These are phyloP conservation scores for Thozetella sp. DNA, from an alignment of 495 filamentous ascomycete species.

Conservation along the genomic window DNA sequence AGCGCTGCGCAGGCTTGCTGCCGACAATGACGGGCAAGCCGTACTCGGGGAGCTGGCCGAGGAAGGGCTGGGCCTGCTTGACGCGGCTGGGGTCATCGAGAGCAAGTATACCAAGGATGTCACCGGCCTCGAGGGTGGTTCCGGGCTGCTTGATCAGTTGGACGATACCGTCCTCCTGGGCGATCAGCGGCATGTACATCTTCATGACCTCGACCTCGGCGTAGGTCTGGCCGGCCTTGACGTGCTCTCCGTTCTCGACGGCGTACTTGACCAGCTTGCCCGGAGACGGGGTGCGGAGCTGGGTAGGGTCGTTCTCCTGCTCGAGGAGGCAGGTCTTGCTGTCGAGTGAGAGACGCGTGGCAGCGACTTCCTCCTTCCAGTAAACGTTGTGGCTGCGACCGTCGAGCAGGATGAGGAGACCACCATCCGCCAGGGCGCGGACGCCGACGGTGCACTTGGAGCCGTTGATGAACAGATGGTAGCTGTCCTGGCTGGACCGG, in stretches of 20 bases:
- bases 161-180: slow-evolving; percentile 96
- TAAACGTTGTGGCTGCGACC: slow-evolving; percentile 97
- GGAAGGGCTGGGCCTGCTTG: slow-evolving; percentile 96
- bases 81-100: slow-evolving; percentile 95
- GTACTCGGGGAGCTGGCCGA: slow-evolving; percentile 86
- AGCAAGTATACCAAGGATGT: slow-evolving; percentile 96
- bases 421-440: slow-evolving; percentile 89
- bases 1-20: slow-evolving; percentile 89
- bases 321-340: slow-evolving; percentile 97
- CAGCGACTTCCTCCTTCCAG: slow-evolving; percentile 98
- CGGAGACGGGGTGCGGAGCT: slow-evolving; percentile 90
- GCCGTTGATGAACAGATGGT: slow-evolving; percentile 98
- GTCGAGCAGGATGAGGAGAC: slow-evolving; percentile 85
- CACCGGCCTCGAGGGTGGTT: slow-evolving; percentile 95
- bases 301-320: slow-evolving; percentile 98
- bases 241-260: slow-evolving; percentile 94
- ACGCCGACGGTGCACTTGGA: slow-evolving; percentile 95
- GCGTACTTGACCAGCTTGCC: slow-evolving; percentile 99
- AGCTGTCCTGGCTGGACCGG: slow-evolving; percentile 88
- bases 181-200: slow-evolving; percentile 99
- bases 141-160: slow-evolving; percentile 99
- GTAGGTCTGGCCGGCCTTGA: slow-evolving; percentile 89
- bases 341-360: slow-evolving; percentile 93
- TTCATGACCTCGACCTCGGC: slow-evolving; percentile 99
- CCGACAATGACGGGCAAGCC: slow-evolving; percentile 85